These are phyloP conservation scores for Nothopassalora personata DNA, from an alignment of 2,329 filamentous ascomycete species.

Conservation along the genomic window DNA sequence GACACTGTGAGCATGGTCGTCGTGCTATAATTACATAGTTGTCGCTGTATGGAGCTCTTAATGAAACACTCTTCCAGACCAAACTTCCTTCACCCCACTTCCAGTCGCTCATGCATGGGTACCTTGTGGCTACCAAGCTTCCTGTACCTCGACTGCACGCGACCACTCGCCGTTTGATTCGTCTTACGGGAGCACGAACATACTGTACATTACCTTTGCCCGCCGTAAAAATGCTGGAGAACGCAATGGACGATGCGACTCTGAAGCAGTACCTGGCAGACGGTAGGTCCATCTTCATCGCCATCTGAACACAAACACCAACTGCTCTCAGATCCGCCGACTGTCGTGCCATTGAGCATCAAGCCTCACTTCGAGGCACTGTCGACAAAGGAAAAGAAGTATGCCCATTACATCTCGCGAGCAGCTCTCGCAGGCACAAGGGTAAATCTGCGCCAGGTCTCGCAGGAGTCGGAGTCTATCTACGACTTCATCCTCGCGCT, in stretches of 20 bases:
- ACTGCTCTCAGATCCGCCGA: slow-evolving; percentile 57
- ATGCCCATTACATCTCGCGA: slow-evolving; percentile 79
- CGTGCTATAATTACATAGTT: not conserved
- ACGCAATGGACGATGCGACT: slow-evolving; percentile 39
- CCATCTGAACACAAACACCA: not conserved
- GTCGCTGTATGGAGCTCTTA: not conserved
- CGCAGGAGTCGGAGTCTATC: slow-evolving; percentile 47
- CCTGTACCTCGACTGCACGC: not conserved
- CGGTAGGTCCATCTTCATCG: slow-evolving; percentile 29
- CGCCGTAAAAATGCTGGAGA: slow-evolving; percentile 7
- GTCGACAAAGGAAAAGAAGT: slow-evolving; percentile 62
- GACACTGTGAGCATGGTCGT: not conserved
- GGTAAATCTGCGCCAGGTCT: slow-evolving; percentile 50
- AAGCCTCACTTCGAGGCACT: slow-evolving; percentile 85
- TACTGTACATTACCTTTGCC: not conserved
- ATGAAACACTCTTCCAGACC: not conserved
- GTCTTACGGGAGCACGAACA: not conserved
- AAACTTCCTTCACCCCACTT: not conserved
- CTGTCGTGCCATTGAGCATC: slow-evolving; percentile 80
- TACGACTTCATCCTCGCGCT: slow-evolving; percentile 52
- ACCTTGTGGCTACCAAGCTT: not conserved
- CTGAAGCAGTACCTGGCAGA: slow-evolving; percentile 79
- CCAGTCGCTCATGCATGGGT: not conserved
- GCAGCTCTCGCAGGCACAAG: slow-evolving; percentile 47
- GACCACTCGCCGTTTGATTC: not conserved